Evolutionary conservation across 2,329 filamentous ascomycete species (phyloP), one percentile per base, ranked within the genome.

Genomic region (Colletotrichum noveboracense): DNA sequence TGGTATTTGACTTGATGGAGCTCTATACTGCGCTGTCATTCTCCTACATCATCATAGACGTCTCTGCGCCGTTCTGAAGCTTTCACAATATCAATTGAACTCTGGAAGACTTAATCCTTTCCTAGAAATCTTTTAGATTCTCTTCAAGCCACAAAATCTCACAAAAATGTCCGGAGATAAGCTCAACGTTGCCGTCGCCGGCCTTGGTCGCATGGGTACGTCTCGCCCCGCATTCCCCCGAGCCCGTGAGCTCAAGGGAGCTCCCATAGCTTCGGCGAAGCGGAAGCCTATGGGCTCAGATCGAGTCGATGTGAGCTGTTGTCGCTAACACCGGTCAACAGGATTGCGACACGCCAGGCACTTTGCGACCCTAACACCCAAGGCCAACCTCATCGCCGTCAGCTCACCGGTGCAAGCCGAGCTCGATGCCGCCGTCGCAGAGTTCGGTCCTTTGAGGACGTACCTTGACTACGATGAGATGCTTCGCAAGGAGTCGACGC

Each of bases 171-270:
- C 56, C 9, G 65, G 70, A 62, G 65, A 77, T 60, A 84, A 82
- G 77, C 81, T 88, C 75, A 83, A 86, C 76, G 81, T 89, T 77
- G 88, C 84, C 61, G 86, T 86, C 66, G 87, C 86, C 48, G 88
- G 88, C 61, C 87, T 90, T 56, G 88, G 88, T 38, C 87, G 88
- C 76, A 90, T 90, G 87, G 88, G 88, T 69, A 69, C 24, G 70
- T 69, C 21, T 69, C 38, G 30, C 24, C 26, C 36, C 21, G 16
- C 38, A 30, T 52, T 38, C 14, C 12, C 28, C 65, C 28, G 55
- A 55, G 18, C 26, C 43, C 43, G 43, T 30, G 48, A 32, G 43
- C n/a, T 34, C 26, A 10, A 58, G 0, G n/a, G 12, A 69, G 65
- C 70, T 69, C 4, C 14, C 30, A 26, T 0, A 66, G 43, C 48